These are phyloP conservation scores for Pluteus cervinus DNA, from an alignment of 768 basidiomycete genomes.

Conservation along the genomic window DNA sequence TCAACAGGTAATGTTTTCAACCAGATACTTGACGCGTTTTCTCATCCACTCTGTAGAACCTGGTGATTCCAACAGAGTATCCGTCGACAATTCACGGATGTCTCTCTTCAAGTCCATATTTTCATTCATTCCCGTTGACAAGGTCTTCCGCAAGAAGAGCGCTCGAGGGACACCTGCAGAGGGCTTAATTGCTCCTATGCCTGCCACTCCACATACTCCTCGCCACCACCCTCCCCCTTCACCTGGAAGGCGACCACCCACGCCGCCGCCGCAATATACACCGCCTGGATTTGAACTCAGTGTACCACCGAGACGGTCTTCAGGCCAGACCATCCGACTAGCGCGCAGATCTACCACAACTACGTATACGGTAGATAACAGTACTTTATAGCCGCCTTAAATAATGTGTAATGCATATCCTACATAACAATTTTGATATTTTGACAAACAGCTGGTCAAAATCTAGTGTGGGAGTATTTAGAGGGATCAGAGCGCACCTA, in stretches of 20 bases:
- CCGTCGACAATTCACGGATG: constrained; percentile 26
- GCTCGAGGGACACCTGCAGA: constrained; percentile 48
- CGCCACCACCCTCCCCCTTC: constrained; percentile 25
- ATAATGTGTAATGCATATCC: too few species aligned
- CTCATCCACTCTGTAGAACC: constrained; percentile 24
- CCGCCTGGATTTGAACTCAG: constrained; percentile 30
- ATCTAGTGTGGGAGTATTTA: too few species aligned
- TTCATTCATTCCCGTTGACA: constrained; percentile 38
- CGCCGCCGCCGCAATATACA: constrained; percentile 14
- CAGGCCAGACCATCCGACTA: too few species aligned
- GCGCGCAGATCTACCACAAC: too few species aligned
- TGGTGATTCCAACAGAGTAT: constrained; percentile 33
- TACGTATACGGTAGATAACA: too few species aligned
- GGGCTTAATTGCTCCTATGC: constrained; percentile 59
- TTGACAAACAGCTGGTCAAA: too few species aligned
- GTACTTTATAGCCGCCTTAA: too few species aligned
- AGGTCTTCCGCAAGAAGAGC: constrained; percentile 27
- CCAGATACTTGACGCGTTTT: constrained; percentile 1
- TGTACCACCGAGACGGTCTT: constrained; percentile 16
- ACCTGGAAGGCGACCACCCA: constrained; percentile 29
- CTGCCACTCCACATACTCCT: background rate
- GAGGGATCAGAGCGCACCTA: too few species aligned
- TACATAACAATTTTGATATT: too few species aligned
- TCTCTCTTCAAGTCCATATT: constrained; percentile 69
- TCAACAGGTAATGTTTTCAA: constrained; percentile 29